phyloP scores from a whole-genome alignment of 2,329 filamentous ascomycete species.

The Aspergillus bombycis region DNA sequence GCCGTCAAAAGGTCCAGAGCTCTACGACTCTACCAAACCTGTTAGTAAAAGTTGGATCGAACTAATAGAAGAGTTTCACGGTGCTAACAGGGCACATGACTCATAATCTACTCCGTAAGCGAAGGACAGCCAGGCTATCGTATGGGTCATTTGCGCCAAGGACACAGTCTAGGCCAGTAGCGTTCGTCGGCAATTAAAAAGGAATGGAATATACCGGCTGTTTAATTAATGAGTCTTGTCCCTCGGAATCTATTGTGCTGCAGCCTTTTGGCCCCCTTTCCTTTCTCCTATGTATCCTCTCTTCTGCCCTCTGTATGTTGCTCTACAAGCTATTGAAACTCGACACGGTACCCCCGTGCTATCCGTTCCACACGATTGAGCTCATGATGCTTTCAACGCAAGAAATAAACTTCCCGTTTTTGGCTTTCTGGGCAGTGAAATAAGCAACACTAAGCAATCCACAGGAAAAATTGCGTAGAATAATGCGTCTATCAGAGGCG shows the following conservation, averaged over 20 bases:
- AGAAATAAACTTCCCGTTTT: not conserved
- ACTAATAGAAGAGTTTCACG: too few species aligned
- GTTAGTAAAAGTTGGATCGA: too few species aligned
- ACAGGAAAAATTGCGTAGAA: not conserved
- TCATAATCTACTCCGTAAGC: not conserved
- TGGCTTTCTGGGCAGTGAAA: not conserved
- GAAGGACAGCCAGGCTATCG: not conserved
- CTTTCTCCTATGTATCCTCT: too few species aligned
- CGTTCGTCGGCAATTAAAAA: not conserved
- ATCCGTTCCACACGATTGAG: too few species aligned
- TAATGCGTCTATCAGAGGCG: not conserved
- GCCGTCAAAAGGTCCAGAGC: too few species aligned
- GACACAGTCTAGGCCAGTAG: not conserved
- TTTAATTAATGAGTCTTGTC: not conserved
- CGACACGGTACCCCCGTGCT: too few species aligned
- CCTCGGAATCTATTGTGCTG: not conserved
- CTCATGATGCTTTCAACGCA: too few species aligned
- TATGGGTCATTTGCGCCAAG: not conserved
- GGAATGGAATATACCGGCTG: not conserved
- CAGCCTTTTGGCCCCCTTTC: too few species aligned
- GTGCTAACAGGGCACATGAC: too few species aligned
- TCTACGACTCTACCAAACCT: too few species aligned
- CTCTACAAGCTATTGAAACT: too few species aligned
- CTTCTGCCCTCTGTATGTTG: too few species aligned
- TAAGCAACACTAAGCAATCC: conserved; percentile 1